Conservation (phyloP, 2,329 filamentous ascomycete species). For the Apiospora saccharicola region DNA sequence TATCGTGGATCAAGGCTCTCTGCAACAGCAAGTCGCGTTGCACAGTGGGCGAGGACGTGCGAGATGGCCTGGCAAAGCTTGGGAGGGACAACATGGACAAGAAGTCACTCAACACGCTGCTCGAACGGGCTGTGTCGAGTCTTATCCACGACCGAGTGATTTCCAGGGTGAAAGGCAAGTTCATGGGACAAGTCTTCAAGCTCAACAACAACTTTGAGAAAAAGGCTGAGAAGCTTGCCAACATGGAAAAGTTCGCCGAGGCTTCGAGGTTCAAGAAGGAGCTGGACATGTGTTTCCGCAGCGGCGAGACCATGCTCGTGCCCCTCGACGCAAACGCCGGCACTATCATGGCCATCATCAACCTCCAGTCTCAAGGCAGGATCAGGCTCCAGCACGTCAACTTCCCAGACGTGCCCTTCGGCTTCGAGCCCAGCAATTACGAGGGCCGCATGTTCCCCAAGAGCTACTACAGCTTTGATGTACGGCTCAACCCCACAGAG, state of each 20-base stretch:
- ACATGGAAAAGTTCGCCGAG: slow-evolving; percentile 61
- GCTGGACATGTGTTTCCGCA: slow-evolving; percentile 63
- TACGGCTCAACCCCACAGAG: slow-evolving; percentile 65
- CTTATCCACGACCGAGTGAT: slow-evolving; percentile 62
- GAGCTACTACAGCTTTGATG: slow-evolving; percentile 68
- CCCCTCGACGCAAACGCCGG: slow-evolving; percentile 64
- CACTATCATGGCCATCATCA: slow-evolving; percentile 70
- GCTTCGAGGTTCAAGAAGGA: slow-evolving; percentile 66
- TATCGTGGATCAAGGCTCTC: slow-evolving; percentile 67
- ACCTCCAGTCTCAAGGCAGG: slow-evolving; percentile 66
- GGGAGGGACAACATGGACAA: slow-evolving; percentile 44
- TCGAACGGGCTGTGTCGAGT: slow-evolving; percentile 56
- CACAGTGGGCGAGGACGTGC: slow-evolving; percentile 52
- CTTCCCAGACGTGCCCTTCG: slow-evolving; percentile 70
- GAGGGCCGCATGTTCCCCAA: slow-evolving; percentile 74
- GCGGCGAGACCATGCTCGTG: slow-evolving; percentile 36
- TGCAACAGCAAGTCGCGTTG: slow-evolving; percentile 57
- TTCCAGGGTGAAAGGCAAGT: slow-evolving; percentile 65
- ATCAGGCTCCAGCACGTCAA: slow-evolving; percentile 61
- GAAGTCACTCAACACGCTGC: slow-evolving; percentile 50
- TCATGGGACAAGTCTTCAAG: slow-evolving; percentile 67
- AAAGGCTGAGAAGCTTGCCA: slow-evolving; percentile 63
- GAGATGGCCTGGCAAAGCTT: slow-evolving; percentile 60
- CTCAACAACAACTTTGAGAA: slow-evolving; percentile 66
- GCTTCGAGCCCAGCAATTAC: slow-evolving; percentile 75